Evolutionary conservation across 176 grass and related monocot genomes (phyloP).

Genomic region (Rhynchospora breviuscula): DNA sequence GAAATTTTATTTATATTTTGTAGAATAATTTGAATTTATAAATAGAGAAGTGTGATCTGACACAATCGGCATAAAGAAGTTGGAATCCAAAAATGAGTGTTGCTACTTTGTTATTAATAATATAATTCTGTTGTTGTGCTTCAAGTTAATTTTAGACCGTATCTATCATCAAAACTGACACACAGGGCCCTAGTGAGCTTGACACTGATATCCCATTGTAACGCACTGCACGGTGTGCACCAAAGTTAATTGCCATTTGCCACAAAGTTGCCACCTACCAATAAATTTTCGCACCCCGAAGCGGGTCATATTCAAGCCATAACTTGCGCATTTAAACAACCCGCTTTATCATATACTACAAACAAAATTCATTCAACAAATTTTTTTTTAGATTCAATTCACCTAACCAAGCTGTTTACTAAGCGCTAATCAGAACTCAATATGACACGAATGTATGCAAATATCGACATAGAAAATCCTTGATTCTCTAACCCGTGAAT

Average conservation of each 20-base stretch:
- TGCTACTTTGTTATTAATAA: not conserved
- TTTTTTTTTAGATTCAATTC: no score
- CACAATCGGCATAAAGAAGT: not conserved
- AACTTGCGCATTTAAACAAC: not conserved
- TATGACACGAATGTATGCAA: not conserved
- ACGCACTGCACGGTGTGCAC: not conserved
- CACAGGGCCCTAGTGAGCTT: not conserved
- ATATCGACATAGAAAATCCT: not conserved
- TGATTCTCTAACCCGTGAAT: not conserved
- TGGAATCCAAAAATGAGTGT: not conserved
- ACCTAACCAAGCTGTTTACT: no score
- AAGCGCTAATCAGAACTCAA: no score
- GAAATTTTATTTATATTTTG: not conserved
- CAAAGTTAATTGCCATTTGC: not conserved
- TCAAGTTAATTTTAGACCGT: not conserved
- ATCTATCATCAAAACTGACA: not conserved
- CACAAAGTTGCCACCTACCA: not conserved
- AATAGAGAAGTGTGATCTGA: not conserved
- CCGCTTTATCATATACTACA: not conserved
- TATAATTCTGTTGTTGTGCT: not conserved
- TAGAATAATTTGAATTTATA: not conserved
- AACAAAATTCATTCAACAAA: no score
- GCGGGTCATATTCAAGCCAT: not conserved
- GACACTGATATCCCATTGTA: no score
- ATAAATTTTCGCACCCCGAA: not conserved